These are phyloP conservation scores for Nitzschia inconspicua DNA, from an alignment of 108 stramenopile genomes.

Conservation along the genomic window DNA sequence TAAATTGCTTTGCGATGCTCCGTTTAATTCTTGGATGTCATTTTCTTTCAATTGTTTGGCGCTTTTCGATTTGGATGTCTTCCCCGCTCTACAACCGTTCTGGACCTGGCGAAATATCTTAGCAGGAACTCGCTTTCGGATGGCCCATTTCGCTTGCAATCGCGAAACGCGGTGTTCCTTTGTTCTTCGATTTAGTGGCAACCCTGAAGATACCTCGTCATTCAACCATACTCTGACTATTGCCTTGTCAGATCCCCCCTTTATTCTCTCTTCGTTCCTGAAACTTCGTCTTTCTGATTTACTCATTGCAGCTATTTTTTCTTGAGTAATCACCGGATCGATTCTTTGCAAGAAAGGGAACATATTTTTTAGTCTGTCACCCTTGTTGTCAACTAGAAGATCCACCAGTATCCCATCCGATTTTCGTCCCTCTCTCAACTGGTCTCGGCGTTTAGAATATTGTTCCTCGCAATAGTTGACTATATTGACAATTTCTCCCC, in stretches of 20 bases:
- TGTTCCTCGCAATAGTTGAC: constrained; percentile 20
- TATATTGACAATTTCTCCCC: constrained; percentile 58
- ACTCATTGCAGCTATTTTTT: constrained; percentile 3
- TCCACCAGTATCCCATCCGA: constrained; percentile 24
- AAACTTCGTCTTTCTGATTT: constrained; percentile 30
- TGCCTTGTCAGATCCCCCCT: constrained; percentile 48
- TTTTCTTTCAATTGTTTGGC: too few relatives aligned
- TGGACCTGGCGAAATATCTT: constrained; percentile 37
- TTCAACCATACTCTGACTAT: constrained; percentile 35
- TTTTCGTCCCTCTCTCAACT: neutral
- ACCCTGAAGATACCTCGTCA: constrained; percentile 16
- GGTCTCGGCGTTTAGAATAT: neutral
- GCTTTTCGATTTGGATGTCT: too few relatives aligned
- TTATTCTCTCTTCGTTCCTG: constrained; percentile 44
- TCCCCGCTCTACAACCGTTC: too few relatives aligned
- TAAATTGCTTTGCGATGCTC: too few relatives aligned
- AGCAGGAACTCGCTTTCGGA: constrained; percentile 47
- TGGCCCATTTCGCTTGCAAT: constrained; percentile 48
- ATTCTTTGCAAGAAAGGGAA: constrained; percentile 42
- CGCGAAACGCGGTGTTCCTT: neutral
- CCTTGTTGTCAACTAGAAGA: constrained; percentile 41
- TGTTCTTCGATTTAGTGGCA: neutral
- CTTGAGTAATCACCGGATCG: constrained; percentile 24
- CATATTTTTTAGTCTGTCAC: constrained; percentile 11
- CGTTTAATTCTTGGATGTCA: too few relatives aligned